These are phyloP conservation scores for Exophiala xenobiotica DNA, from an alignment of 2,329 filamentous ascomycete species.

Conservation along the genomic window DNA sequence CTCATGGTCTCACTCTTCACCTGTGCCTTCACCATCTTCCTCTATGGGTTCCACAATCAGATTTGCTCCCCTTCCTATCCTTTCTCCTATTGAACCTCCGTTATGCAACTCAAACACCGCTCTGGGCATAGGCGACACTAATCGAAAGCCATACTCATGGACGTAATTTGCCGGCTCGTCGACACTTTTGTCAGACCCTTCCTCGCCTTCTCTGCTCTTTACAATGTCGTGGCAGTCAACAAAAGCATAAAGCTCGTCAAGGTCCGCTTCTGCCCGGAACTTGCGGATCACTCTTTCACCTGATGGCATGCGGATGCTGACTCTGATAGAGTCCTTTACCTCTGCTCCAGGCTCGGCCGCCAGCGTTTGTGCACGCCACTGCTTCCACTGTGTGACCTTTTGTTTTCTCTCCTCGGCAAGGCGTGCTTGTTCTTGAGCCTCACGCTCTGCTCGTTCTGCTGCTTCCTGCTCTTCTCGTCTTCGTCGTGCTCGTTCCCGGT, in stretches of 20 bases:
- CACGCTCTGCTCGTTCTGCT: conserved; percentile 61
- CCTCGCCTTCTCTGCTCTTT: conserved; percentile 36
- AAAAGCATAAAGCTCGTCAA: conserved; percentile 94
- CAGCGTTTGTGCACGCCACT: conserved; percentile 72
- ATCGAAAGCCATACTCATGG: conserved; percentile 79
- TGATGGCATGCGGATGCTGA: conserved; percentile 61
- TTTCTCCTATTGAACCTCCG: conserved; percentile 66
- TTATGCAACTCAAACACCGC: conserved; percentile 71
- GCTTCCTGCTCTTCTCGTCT: conserved; percentile 72
- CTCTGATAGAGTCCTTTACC: conserved; percentile 69
- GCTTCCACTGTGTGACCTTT: conserved; percentile 69
- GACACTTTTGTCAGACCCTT: conserved; percentile 38
- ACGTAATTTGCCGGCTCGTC: conserved; percentile 66
- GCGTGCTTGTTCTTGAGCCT: conserved; percentile 44
- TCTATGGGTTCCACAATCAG: conserved; percentile 76
- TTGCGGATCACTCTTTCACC: conserved; percentile 74
- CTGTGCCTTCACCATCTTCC: conserved; percentile 53
- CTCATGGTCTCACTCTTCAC: conserved; percentile 11
- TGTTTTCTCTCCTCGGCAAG: conserved; percentile 57
- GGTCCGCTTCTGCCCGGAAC: conserved; percentile 66
- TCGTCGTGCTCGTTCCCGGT: conserved; percentile 78
- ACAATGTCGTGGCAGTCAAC: conserved; percentile 83
- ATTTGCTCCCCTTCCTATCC: conserved; percentile 82
- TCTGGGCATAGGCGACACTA: conserved; percentile 81
- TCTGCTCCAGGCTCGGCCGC: conserved; percentile 64